These are phyloP conservation scores for Eutypa lata DNA, from an alignment of 2,329 filamentous ascomycete genomes.

Conservation along the genomic window DNA sequence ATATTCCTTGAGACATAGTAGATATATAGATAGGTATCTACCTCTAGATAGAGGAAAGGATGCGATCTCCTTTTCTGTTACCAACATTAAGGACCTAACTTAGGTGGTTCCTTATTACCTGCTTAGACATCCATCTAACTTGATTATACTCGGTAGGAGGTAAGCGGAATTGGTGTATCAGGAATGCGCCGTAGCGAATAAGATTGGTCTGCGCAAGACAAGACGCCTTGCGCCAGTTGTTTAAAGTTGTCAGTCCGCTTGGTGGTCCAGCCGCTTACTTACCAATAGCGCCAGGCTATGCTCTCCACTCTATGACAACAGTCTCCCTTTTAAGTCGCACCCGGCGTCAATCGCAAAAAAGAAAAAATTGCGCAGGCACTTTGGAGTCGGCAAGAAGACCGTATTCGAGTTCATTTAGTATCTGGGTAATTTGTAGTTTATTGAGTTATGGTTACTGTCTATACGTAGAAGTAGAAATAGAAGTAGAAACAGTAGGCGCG, in stretches of 20 bases:
- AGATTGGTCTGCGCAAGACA: background rate
- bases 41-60: too few relatives aligned
- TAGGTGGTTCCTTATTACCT: too few relatives aligned
- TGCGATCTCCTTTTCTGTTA: too few relatives aligned
- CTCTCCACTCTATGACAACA: conserved; percentile 1
- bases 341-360: conserved; percentile 14
- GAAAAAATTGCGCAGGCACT: conserved; percentile 7
- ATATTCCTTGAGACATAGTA: too few relatives aligned
- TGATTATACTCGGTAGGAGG: too few relatives aligned
- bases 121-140: too few relatives aligned
- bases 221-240: background rate
- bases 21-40: too few relatives aligned
- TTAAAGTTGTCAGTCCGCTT: background rate
- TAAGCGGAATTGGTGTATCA: background rate
- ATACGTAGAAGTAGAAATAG: too few relatives aligned
- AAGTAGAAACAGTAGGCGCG: background rate
- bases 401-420: background rate
- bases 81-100: too few relatives aligned
- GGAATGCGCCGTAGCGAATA: background rate
- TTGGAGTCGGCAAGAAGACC: background rate
- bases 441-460: too few relatives aligned
- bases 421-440: background rate
- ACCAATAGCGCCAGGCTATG: background rate
- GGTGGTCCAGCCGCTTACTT: background rate
- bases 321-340: conserved; percentile 9